phyloP scores from a whole-genome alignment of 106 monocot genomes.

The Acorus calamus region DNA sequence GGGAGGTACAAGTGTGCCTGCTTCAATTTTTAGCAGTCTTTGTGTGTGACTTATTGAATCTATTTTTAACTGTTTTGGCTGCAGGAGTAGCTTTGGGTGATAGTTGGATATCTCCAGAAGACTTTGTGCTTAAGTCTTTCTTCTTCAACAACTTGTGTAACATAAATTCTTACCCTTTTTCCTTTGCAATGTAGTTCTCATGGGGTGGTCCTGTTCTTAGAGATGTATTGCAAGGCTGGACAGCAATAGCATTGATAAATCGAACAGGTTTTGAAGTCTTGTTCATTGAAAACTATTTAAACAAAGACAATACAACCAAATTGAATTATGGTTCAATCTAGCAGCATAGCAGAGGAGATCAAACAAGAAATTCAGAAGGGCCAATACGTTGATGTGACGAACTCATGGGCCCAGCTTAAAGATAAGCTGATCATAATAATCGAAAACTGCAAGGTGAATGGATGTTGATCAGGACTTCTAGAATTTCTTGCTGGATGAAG shows the following conservation, averaged over 20 bases:
- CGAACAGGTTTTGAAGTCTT: slow-evolving; percentile 23
- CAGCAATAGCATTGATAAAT: slow-evolving; percentile 9
- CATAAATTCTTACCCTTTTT: no score
- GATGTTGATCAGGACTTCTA: slow-evolving; percentile 64
- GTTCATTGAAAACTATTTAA: neutral
- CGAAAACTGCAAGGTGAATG: slow-evolving; percentile 52
- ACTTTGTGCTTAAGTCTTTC: slow-evolving; percentile 48
- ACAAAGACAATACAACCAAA: neutral
- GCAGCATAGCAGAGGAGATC: slow-evolving; percentile 63
- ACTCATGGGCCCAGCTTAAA: slow-evolving; percentile 54
- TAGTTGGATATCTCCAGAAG: slow-evolving; percentile 86
- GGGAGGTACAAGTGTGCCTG: no score
- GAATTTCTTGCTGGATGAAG: slow-evolving; percentile 61
- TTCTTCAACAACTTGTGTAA: no score
- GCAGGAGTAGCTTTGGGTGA: slow-evolving; percentile 71
- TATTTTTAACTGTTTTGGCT: neutral
- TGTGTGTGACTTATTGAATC: no score
- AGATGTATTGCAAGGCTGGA: slow-evolving; percentile 33
- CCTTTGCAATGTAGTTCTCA: slow-evolving; percentile 17
- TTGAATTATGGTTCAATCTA: neutral
- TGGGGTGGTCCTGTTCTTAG: slow-evolving; percentile 42
- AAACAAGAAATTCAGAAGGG: slow-evolving; percentile 34
- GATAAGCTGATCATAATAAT: slow-evolving; percentile 12
- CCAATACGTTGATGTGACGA: slow-evolving; percentile 49
- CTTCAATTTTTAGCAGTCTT: no score